Conservation (phyloP, 768 basidiomycete genomes). For the Termitomyces sp. region DNA sequence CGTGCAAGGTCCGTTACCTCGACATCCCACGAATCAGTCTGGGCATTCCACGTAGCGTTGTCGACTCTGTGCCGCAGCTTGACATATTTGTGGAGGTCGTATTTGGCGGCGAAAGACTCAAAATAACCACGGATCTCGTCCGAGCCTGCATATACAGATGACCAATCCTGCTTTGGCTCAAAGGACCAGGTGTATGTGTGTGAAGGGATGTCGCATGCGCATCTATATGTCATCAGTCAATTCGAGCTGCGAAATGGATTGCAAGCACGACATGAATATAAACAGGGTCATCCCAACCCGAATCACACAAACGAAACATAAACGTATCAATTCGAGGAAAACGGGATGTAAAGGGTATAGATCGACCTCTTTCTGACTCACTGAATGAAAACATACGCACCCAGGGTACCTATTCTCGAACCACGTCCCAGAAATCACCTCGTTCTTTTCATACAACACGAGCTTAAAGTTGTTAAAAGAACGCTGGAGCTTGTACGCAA, state of each 20-base stretch:
- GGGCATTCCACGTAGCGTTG: conserved; percentile 24
- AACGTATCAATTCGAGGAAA: too few relatives aligned
- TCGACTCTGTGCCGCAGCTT: conserved; percentile 22
- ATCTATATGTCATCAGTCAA: conserved; percentile 12
- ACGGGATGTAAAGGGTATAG: neutral
- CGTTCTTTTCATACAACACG: conserved; percentile 28
- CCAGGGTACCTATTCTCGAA: conserved; percentile 31
- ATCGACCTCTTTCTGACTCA: too few relatives aligned
- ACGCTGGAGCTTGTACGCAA: conserved; percentile 27
- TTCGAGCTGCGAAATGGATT: neutral
- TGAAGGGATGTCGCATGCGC: conserved; percentile 26
- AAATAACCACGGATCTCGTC: conserved; percentile 26
- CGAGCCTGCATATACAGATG: conserved; percentile 23
- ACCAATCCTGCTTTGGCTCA: conserved; percentile 27
- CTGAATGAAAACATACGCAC: conserved; percentile 9
- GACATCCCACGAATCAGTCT: conserved; percentile 22
- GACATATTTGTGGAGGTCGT: conserved; percentile 24
- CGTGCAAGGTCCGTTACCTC: conserved; percentile 15
- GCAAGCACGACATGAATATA: neutral
- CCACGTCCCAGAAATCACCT: conserved; percentile 26
- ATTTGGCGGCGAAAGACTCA: conserved; percentile 21
- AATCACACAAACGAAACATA: neutral
- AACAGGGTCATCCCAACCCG: neutral
- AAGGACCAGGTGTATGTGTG: conserved; percentile 28
- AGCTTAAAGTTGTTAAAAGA: conserved; percentile 27